These are phyloP conservation scores for Orbilia ellipsospora DNA, from an alignment of 2,329 filamentous ascomycete species.

Conservation along the genomic window DNA sequence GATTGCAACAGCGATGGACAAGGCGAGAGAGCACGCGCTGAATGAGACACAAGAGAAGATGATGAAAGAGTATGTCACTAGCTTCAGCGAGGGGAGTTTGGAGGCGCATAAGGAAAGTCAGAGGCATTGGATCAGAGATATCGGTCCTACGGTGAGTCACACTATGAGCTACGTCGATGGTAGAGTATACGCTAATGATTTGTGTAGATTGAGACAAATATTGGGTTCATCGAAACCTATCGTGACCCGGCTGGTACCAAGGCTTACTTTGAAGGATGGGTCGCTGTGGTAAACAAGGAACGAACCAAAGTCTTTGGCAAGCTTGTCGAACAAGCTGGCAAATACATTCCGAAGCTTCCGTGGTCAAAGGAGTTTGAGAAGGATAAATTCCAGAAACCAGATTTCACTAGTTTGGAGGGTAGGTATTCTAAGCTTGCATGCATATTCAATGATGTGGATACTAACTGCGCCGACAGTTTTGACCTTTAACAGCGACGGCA, in stretches of 20 bases:
- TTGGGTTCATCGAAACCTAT: slow-evolving; percentile 88
- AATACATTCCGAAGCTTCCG: slow-evolving; percentile 86
- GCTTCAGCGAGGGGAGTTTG: slow-evolving; percentile 79
- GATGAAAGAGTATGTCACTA: slow-evolving; percentile 78
- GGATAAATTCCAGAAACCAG: slow-evolving; percentile 91
- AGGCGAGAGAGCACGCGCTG: slow-evolving; percentile 75
- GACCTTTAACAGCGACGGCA: slow-evolving; percentile 63
- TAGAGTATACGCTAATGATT: neutral
- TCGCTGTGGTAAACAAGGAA: slow-evolving; percentile 77
- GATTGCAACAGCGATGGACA: slow-evolving; percentile 74
- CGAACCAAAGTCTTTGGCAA: slow-evolving; percentile 72
- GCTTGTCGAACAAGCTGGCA: slow-evolving; percentile 81
- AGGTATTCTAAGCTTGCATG: slow-evolving; percentile 66
- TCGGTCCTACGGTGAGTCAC: slow-evolving; percentile 69
- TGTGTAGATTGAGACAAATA: slow-evolving; percentile 76
- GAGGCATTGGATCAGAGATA: slow-evolving; percentile 83
- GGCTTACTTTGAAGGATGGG: slow-evolving; percentile 87
- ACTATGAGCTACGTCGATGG: neutral
- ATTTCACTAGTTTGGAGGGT: slow-evolving; percentile 95
- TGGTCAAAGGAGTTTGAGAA: slow-evolving; percentile 94
- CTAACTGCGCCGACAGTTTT: slow-evolving; percentile 54
- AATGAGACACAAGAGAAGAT: slow-evolving; percentile 80
- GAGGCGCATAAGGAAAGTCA: slow-evolving; percentile 83
- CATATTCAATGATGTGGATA: slow-evolving; percentile 59
- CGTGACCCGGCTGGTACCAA: slow-evolving; percentile 82